Percentiles rank a stretch among this genome's conserved stretches.
phyloP scores from a whole-genome alignment of 2,329 filamentous ascomycete species.

The Pestalotiopsis sp. region DNA sequence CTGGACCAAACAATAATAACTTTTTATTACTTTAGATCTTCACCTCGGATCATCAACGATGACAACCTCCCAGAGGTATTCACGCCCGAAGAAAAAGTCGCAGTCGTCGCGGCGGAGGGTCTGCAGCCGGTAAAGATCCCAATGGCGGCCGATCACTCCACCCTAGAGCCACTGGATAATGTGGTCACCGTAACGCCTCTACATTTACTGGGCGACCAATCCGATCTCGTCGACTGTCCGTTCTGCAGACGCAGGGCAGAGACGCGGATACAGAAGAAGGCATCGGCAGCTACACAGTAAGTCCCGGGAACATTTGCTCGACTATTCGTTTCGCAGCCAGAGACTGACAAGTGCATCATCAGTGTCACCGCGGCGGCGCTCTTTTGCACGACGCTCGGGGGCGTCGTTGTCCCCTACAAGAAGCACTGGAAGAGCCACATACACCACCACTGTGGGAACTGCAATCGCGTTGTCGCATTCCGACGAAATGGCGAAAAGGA shows the following conservation, averaged over 20 bases:
- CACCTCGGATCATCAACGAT: not conserved
- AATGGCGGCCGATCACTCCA: not conserved
- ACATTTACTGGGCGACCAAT: not conserved
- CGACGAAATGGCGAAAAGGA: not conserved
- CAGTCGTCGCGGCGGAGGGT: not conserved
- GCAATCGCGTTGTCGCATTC: not conserved
- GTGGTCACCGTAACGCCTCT: not conserved
- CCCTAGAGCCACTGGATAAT: not conserved
- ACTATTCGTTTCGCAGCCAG: fast-evolving
- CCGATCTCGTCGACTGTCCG: not conserved
- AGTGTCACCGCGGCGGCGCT: not conserved
- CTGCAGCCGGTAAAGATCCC: not conserved
- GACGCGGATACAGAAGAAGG: not conserved
- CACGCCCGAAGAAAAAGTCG: not conserved
- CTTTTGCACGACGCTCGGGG: not conserved
- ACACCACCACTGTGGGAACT: not conserved
- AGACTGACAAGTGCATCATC: not conserved
- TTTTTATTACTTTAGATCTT: not conserved
- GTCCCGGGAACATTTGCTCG: not conserved
- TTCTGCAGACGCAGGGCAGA: not conserved
- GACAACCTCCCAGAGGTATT: not conserved
- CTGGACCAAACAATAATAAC: not conserved
- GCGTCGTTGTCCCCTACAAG: not conserved
- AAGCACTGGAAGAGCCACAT: not conserved
- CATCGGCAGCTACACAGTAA: not conserved